Evolutionary conservation across 345 rosid species (phyloP).

Genomic region (Acer saccharum): DNA sequence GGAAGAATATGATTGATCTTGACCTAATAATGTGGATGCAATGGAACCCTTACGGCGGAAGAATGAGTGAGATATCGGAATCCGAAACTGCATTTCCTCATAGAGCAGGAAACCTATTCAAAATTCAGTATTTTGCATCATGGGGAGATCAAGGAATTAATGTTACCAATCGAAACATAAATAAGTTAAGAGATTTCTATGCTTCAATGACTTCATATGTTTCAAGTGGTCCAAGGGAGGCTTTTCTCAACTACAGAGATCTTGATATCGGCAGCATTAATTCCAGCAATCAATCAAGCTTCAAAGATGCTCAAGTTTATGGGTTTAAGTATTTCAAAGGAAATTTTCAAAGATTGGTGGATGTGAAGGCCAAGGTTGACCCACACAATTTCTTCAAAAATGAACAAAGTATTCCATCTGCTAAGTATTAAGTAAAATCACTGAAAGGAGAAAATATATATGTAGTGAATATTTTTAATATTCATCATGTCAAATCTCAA

Average conservation of each 20-base stretch:
- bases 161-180: conserved; percentile 22
- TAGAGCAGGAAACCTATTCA: conserved; percentile 46
- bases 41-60: conserved; percentile 63
- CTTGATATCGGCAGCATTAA: conserved; percentile 26
- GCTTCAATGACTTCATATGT: conserved; percentile 53
- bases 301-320: not conserved
- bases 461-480: no score
- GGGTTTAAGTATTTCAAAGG: conserved; percentile 29
- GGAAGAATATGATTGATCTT: conserved; percentile 38
- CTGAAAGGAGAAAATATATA: no score
- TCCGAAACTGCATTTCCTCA: conserved; percentile 53
- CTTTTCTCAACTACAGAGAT: conserved; percentile 42
- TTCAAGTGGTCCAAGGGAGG: conserved; percentile 54
- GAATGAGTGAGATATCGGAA: conserved; percentile 46
- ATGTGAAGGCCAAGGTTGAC: conserved; percentile 39
- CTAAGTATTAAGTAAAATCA: no score
- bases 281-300: not conserved
- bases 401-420: conserved; percentile 46
- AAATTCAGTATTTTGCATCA: conserved; percentile 38
- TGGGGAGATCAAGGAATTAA: conserved; percentile 23
- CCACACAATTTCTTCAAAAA: conserved; percentile 44
- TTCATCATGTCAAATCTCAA: no score
- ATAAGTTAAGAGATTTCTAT: conserved; percentile 36
- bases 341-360: conserved; percentile 31
- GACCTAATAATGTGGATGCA: conserved; percentile 22